A percentile compares a stretch with the other conserved stretches of the same genome.
Evolutionary conservation across 352 stramenopile species (phyloP).

Genomic region (Phytophthora melonis): DNA sequence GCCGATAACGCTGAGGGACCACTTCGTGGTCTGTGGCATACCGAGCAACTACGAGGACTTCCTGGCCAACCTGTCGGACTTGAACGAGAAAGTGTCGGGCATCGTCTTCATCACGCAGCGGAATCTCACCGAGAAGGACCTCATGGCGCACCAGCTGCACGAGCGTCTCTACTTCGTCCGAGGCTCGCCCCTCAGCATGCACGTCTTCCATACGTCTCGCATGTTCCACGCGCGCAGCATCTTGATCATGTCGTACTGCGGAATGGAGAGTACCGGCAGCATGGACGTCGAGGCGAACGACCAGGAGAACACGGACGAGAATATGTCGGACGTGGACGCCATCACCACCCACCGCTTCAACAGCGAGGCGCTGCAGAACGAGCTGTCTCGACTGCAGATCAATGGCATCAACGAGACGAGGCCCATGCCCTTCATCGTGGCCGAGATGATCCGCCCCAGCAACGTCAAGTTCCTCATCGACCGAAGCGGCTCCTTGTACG

Average conservation of each 20-base stretch:
- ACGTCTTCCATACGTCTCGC: conserved; percentile 60
- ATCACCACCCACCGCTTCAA: conserved; percentile 85
- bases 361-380: conserved; percentile 71
- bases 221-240: conserved; percentile 73
- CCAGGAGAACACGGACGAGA: conserved; percentile 62
- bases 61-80: conserved; percentile 57
- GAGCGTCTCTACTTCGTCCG: conserved; percentile 75
- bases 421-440: conserved; percentile 61
- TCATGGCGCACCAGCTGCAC: conserved; percentile 51
- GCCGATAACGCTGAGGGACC: conserved; percentile 45
- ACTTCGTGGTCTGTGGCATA: conserved; percentile 79
- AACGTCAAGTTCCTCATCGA: conserved; percentile 82
- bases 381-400: conserved; percentile 27
- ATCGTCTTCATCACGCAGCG: conserved; percentile 71
- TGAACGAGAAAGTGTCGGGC: conserved; percentile 43
- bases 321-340: conserved; percentile 80
- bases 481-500: conserved; percentile 52
- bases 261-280: conserved; percentile 47
- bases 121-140: conserved; percentile 60
- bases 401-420: conserved; percentile 26
- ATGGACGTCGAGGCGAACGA: conserved; percentile 33
- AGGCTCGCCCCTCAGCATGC: conserved; percentile 71
- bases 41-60: conserved; percentile 70
- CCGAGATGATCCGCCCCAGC: conserved; percentile 77
- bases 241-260: conserved; percentile 77